Conservation (phyloP, 2,329 filamentous ascomycete species). For the Ceratocystis variospora region DNA sequence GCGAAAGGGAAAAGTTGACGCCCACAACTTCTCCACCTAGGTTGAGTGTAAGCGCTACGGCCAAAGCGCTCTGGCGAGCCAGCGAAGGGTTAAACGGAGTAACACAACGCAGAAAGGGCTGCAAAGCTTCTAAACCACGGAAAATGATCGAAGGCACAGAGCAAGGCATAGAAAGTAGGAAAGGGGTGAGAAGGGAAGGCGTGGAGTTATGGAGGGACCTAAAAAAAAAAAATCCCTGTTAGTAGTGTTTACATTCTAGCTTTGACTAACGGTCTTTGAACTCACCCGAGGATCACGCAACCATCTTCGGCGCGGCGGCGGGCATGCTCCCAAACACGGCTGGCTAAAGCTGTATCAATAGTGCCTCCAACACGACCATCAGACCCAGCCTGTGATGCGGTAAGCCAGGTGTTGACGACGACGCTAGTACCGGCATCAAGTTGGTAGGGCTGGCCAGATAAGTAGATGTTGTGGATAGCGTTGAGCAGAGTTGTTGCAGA, state of each 20-base stretch:
- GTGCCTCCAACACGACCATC: slow-evolving; percentile 61
- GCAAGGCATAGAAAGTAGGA: slow-evolving; percentile 68
- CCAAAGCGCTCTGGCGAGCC: slow-evolving; percentile 65
- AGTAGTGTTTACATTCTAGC: neutral
- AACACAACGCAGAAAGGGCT: slow-evolving; percentile 75
- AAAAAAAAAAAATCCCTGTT: no score
- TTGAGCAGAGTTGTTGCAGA: slow-evolving; percentile 91
- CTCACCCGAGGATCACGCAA: slow-evolving; percentile 77
- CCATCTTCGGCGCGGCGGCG: slow-evolving; percentile 88
- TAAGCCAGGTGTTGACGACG: slow-evolving; percentile 92
- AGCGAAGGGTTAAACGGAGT: slow-evolving; percentile 82
- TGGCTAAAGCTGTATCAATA: slow-evolving; percentile 64
- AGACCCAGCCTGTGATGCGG: slow-evolving; percentile 54
- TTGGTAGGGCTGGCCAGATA: slow-evolving; percentile 65
- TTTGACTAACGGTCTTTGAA: slow-evolving; percentile 15
- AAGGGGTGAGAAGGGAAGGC: slow-evolving; percentile 70
- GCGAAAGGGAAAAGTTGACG: slow-evolving; percentile 64
- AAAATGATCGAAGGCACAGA: slow-evolving; percentile 61
- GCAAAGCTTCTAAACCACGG: slow-evolving; percentile 65
- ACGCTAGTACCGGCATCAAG: slow-evolving; percentile 83
- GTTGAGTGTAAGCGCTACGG: slow-evolving; percentile 67
- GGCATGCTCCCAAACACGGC: slow-evolving; percentile 90
- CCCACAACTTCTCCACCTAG: slow-evolving; percentile 65
- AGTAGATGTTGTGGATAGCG: slow-evolving; percentile 77
- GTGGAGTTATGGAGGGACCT: slow-evolving; percentile 82